Base-by-base conservation (phyloP, 2,329 filamentous ascomycete species). In the Dothideomycetes sp. region DNA sequence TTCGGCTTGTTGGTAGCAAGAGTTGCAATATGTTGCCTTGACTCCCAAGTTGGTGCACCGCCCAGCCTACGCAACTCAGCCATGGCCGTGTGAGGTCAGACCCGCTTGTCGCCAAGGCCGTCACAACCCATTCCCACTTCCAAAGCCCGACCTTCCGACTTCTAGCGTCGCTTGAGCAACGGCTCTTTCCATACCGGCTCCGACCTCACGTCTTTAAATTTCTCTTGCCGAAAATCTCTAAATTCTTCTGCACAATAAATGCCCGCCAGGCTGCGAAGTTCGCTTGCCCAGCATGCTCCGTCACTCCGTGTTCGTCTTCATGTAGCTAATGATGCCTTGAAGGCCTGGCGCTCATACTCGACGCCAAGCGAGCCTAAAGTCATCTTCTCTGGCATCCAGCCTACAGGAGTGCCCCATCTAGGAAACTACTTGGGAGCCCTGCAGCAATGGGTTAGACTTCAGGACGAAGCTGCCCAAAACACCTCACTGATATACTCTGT, bases 341-440 rank as follows among this genome's bases (percentile, higher is more conserved):
- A 7, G 12, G 7, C 22, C 7, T 12, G 22, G 22, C 22, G 22
- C 7, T 7, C 22, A 27, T 27, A 27, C 12, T 27, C 22, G 22
- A 27, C 22, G 22, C 22, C 22, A 12, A 27, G 22, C 22, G 7
- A 27, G 3, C 15, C 33, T 14, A 56, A 69, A 40, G 69, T 81
- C 43, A 76, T 96, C 53, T 95, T 98, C 68, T 96, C 91, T 3
- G 91, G 88, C 38, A 98, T 98, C 51, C 91, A 98, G 61, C 91
- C 91, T 14, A 98, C 91, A 0, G 91, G 89, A 27, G 73, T 93
- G 17, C 91, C 91, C 11, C 91, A 98, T 59, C 66, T 98, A 19
- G 91, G 91, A 40, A 98, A 98, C 64, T 98, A 95, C 61, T 73
- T 94, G 9, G 91, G 91, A 18, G 91, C 91, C 12, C 66, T 98